Conservation (phyloP, 192 early-diverging fungal species). For the Gonapodya sp. region DNA sequence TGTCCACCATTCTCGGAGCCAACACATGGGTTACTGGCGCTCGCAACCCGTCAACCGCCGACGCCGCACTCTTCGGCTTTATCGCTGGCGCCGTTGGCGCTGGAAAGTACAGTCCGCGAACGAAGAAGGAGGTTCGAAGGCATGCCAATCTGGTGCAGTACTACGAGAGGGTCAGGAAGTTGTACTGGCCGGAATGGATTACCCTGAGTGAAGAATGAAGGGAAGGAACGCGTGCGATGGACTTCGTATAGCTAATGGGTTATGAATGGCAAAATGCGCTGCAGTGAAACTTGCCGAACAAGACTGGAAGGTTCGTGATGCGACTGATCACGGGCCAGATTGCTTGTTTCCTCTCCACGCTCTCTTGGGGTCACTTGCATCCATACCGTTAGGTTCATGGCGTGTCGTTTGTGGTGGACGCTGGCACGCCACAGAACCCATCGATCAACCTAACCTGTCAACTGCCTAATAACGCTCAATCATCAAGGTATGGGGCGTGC, state of each 20-base stretch:
- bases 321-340: neutral
- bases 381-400: too few relatives aligned
- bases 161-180: neutral
- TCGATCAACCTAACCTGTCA: too few relatives aligned
- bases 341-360: neutral
- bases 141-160: constrained; percentile 3
- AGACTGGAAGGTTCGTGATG: constrained; percentile 3
- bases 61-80: neutral
- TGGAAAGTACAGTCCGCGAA: constrained; percentile 1
- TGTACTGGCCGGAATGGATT: neutral
- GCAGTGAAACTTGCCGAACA: neutral
- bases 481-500: too few relatives aligned
- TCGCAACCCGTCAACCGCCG: neutral
- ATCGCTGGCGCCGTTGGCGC: neutral
- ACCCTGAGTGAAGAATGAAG: constrained; percentile 4
- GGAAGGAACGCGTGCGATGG: neutral
- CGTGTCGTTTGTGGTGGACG: neutral
- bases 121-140: neutral
- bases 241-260: constrained; percentile 4
- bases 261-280: constrained; percentile 1
- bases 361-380: neutral
- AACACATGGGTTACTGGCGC: constrained; percentile 5
- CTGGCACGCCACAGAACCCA: too few relatives aligned
- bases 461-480: too few relatives aligned
- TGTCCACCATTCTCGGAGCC: neutral